These are phyloP conservation scores for Myriosclerotinia curreyana DNA, from an alignment of 2,329 filamentous ascomycete genomes.

Conservation along the genomic window DNA sequence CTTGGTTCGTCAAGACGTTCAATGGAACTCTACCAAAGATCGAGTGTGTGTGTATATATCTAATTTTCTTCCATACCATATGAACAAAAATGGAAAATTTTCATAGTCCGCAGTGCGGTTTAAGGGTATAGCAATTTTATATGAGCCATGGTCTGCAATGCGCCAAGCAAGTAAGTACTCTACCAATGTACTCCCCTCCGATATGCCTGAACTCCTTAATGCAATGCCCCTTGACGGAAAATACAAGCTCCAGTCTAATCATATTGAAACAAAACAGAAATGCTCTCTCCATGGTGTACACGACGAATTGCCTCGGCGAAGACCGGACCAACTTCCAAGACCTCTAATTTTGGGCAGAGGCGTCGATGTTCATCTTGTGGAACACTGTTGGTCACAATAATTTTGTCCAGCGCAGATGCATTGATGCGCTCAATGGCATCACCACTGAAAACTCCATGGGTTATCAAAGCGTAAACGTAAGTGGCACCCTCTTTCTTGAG, in stretches of 20 bases:
- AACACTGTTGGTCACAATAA: constrained; percentile 93
- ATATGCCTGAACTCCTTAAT: constrained; percentile 16
- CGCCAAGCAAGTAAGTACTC: constrained; percentile 16
- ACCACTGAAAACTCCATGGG: constrained; percentile 91
- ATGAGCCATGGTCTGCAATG: constrained; percentile 16
- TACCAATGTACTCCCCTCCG: constrained; percentile 17
- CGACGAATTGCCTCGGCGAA: constrained; percentile 95
- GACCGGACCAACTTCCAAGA: constrained; percentile 84
- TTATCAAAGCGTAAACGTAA: constrained; percentile 85
- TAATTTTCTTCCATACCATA: constrained; percentile 13
- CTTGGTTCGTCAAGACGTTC: constrained; percentile 20
- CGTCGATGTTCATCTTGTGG: constrained; percentile 78
- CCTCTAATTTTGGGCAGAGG: constrained; percentile 82
- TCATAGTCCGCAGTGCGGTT: constrained; percentile 19
- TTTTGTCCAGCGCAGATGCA: constrained; percentile 85
- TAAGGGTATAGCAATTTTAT: constrained; percentile 21
- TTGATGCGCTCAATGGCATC: constrained; percentile 95
- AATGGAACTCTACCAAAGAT: constrained; percentile 20
- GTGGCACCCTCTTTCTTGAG: constrained; percentile 94
- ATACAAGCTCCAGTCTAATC: constrained; percentile 22
- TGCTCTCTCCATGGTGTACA: constrained; percentile 96
- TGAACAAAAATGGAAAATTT: constrained; percentile 16
- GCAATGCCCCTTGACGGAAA: constrained; percentile 5
- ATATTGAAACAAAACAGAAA: constrained; percentile 43
- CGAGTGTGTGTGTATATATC: constrained; percentile 15